These are phyloP conservation scores for Termitomyces sp. DNA, from an alignment of 768 basidiomycete genomes.

Conservation along the genomic window DNA sequence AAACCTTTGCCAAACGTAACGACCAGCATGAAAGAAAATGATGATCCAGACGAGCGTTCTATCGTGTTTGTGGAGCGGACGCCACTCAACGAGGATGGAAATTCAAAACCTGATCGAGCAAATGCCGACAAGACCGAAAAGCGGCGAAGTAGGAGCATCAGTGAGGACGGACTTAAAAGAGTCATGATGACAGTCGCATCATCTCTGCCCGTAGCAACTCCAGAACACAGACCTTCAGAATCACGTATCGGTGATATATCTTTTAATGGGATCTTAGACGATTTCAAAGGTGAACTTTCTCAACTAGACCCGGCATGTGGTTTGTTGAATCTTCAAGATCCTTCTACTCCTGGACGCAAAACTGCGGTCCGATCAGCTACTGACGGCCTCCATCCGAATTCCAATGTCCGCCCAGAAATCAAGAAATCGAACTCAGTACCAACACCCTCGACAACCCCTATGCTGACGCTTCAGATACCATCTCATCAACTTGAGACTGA, in stretches of 20 bases:
- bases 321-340: constrained; percentile 60
- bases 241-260: constrained; percentile 31
- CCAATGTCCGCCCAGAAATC: constrained; percentile 17
- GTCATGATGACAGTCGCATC: constrained; percentile 27
- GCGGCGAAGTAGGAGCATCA: constrained; percentile 70
- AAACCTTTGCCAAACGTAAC: constrained; percentile 66
- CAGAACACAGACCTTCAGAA: constrained; percentile 14
- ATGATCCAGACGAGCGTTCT: constrained; percentile 47
- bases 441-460: constrained; percentile 18
- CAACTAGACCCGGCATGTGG: constrained; percentile 53
- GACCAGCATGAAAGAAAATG: constrained; percentile 29
- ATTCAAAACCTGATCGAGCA: constrained; percentile 13
- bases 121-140: constrained; percentile 30
- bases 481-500: constrained; percentile 17
- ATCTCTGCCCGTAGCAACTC: constrained; percentile 29
- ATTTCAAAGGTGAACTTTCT: constrained; percentile 69
- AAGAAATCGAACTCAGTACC: constrained; percentile 12
- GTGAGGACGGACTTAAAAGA: constrained; percentile 55
- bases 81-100: constrained; percentile 24
- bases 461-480: constrained; percentile 24
- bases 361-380: constrained; percentile 29
- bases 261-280: constrained; percentile 58
- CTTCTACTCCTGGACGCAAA: constrained; percentile 51
- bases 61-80: constrained; percentile 51
- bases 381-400: constrained; percentile 22